Evolutionary conservation across 1,284 basidiomycete species (phyloP).

Genomic region (Trichosporon sp.): DNA sequence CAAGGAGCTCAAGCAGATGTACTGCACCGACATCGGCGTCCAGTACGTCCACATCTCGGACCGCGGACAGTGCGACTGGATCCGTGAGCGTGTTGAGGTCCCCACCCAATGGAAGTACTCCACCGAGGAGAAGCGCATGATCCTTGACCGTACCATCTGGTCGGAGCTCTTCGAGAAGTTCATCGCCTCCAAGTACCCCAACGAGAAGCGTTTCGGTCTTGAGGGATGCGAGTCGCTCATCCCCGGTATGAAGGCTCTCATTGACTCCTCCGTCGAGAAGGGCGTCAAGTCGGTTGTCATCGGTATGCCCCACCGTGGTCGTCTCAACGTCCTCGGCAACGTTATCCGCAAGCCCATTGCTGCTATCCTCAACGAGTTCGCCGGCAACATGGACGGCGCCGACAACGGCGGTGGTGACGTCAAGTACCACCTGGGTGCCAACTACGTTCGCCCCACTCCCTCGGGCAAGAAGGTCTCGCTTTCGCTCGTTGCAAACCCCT

Average conservation of each 20-base stretch:
- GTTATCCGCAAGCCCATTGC: slow-evolving; percentile 98
- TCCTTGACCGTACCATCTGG: slow-evolving; percentile 98
- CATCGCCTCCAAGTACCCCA: slow-evolving; percentile 97
- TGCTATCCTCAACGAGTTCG: slow-evolving; percentile 97
- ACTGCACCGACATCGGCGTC: slow-evolving; percentile 94
- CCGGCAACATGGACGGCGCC: slow-evolving; percentile 66
- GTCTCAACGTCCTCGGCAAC: slow-evolving; percentile 96
- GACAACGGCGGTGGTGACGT: slow-evolving; percentile 92
- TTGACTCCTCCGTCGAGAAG: slow-evolving; percentile 94
- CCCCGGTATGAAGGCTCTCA: slow-evolving; percentile 98
- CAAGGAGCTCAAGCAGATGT: slow-evolving; percentile 86
- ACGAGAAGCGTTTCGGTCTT: slow-evolving; percentile 99
- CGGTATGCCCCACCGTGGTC: slow-evolving; percentile 99
- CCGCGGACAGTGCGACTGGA: slow-evolving; percentile 99
- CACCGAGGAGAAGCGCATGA: slow-evolving; percentile 97
- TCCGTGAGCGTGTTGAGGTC: slow-evolving; percentile 92
- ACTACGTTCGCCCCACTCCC: slow-evolving; percentile 97
- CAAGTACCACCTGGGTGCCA: slow-evolving; percentile 98
- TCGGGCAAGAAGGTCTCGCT: slow-evolving; percentile 97
- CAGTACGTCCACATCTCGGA: slow-evolving; percentile 99
- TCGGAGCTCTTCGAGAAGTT: slow-evolving; percentile 99
- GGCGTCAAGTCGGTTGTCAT: slow-evolving; percentile 96
- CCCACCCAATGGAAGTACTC: slow-evolving; percentile 99
- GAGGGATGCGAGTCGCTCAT: slow-evolving; percentile 98
- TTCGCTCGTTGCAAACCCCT: slow-evolving; percentile 97